A percentile compares a stretch with the other conserved stretches of the same genome.
These are phyloP conservation scores for Aristolochia californica DNA, from an alignment of 164 flowering plant species.

Conservation along the genomic window DNA sequence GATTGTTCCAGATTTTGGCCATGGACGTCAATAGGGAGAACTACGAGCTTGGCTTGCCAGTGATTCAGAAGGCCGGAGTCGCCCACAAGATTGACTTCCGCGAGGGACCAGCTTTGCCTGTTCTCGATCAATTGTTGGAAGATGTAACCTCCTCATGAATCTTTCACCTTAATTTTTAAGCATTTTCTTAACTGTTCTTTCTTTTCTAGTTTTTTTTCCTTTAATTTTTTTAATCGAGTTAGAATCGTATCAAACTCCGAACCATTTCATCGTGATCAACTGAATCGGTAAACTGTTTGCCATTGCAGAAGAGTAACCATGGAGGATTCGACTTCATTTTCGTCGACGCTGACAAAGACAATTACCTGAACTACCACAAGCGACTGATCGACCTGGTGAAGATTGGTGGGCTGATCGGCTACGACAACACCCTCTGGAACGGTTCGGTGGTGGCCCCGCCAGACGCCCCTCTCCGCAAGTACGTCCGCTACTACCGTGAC, in stretches of 20 bases:
- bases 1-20: constrained; percentile 76
- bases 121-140: constrained; percentile 65
- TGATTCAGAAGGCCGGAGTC: constrained; percentile 82
- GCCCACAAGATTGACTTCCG: constrained; percentile 95
- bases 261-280: too few species aligned
- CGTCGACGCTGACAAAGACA: constrained; percentile 98
- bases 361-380: constrained; percentile 92
- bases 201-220: too few species aligned
- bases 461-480: constrained; percentile 82
- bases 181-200: too few species aligned
- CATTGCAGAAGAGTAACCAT: constrained; percentile 51
- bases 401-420: constrained; percentile 86
- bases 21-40: constrained; percentile 91
- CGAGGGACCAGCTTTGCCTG: constrained; percentile 93
- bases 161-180: too few species aligned
- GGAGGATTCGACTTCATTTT: constrained; percentile 85
- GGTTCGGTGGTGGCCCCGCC: constrained; percentile 93
- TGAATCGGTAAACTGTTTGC: neutral
- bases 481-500: constrained; percentile 83
- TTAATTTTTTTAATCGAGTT: too few species aligned
- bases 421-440: constrained; percentile 98
- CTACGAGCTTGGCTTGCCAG: constrained; percentile 76
- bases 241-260: neutral
- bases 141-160: constrained; percentile 46
- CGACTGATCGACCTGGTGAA: constrained; percentile 77